phyloP scores from a whole-genome alignment of 179 eudicot species.

The Heliamphora ciliata region DNA sequence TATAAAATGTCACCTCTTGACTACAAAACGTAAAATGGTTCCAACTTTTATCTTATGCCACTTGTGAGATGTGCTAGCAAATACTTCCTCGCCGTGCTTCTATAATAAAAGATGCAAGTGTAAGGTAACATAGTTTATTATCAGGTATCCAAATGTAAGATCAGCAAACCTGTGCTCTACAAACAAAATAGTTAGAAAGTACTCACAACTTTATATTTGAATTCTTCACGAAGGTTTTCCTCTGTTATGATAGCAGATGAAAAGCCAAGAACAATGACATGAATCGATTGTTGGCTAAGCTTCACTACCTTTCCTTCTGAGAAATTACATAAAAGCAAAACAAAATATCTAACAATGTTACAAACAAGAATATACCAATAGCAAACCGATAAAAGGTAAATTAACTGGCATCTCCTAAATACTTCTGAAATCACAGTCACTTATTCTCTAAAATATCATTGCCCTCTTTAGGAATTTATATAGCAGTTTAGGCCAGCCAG shows the following conservation, averaged over 20 bases:
- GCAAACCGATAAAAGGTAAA: neutral
- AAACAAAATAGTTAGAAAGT: conserved; percentile 7
- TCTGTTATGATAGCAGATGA: conserved; percentile 59
- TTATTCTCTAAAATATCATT: no score
- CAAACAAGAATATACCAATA: neutral
- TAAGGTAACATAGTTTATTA: neutral
- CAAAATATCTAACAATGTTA: neutral
- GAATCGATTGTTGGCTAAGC: conserved; percentile 62
- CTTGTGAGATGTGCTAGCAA: conserved; percentile 50
- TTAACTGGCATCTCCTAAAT: no score
- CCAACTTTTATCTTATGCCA: conserved; percentile 70
- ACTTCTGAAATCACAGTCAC: no score
- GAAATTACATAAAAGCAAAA: neutral
- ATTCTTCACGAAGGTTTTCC: conserved; percentile 74
- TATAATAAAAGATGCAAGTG: conserved; percentile 29
- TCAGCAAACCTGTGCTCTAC: no score
- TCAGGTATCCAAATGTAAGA: no score
- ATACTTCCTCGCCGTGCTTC: conserved; percentile 56
- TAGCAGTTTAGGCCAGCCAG: no score
- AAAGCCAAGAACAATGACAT: conserved; percentile 80
- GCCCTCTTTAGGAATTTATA: no score
- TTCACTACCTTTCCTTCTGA: conserved; percentile 90
- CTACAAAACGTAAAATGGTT: conserved; percentile 52
- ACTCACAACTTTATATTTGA: conserved; percentile 56
- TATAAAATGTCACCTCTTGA: conserved; percentile 54